Evolutionary conservation across 768 basidiomycete genomes (phyloP).

Genomic region (Termitomyces sp.): DNA sequence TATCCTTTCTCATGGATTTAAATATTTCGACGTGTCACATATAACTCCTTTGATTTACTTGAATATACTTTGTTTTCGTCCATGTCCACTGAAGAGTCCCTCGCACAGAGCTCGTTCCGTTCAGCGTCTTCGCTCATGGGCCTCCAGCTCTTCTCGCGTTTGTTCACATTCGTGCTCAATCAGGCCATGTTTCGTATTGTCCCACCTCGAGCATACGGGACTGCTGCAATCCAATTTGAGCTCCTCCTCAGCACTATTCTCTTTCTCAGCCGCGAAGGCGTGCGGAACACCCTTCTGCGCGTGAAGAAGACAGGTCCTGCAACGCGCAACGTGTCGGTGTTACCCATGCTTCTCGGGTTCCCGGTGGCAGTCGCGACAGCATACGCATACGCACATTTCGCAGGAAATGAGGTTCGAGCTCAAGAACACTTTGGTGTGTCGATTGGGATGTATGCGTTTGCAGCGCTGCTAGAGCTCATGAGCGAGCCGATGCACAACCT

Average conservation of each 20-base stretch:
- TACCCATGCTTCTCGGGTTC: constrained; percentile 69
- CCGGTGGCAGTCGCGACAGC: constrained; percentile 56
- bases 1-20: no score
- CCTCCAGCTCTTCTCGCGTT: constrained; percentile 80
- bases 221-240: constrained; percentile 93
- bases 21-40: no score
- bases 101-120: constrained; percentile 34
- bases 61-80: not conserved
- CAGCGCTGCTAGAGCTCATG: constrained; percentile 74
- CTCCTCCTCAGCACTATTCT: constrained; percentile 85
- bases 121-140: constrained; percentile 69
- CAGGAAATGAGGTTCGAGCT: constrained; percentile 47
- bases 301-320: constrained; percentile 24
- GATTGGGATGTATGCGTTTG: constrained; percentile 65
- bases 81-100: constrained; percentile 17
- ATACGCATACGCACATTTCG: constrained; percentile 49
- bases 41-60: not conserved
- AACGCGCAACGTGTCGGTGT: constrained; percentile 46
- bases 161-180: constrained; percentile 87
- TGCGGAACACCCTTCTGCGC: constrained; percentile 83
- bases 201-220: constrained; percentile 83
- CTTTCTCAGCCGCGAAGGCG: constrained; percentile 91
- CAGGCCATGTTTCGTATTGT: constrained; percentile 82
- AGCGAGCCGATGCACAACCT: constrained; percentile 82
- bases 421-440: constrained; percentile 68